Base-by-base conservation (phyloP, 371 early-diverging fungal genomes). In the Mucor saturninus region DNA sequence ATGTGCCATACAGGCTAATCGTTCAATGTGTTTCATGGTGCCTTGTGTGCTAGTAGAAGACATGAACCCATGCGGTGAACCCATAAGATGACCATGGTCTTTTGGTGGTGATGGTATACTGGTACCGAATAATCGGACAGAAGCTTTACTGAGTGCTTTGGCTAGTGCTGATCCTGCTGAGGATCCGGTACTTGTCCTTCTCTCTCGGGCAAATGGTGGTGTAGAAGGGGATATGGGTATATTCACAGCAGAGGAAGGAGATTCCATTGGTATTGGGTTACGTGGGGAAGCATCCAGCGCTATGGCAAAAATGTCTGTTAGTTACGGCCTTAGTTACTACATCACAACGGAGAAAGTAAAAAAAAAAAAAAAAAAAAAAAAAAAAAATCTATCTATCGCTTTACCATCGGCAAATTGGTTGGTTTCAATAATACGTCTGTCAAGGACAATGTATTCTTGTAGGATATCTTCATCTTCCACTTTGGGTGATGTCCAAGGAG, bases 371-470 rank as follows among this genome's bases (percentile, higher is more conserved):
- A 35, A 35, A 35, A 35, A 35, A 13, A 42, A 42, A 42, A 42
- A 42, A 42, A 42, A 42, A 42, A 42, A 2, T 0, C 11, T 42
- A n/a, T 42, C 4, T 13, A 11, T 14, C 8, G 35, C 30, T 68
- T 50, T 82, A 84, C 90, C 91, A 74, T 95, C 94, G 2, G 95
- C 95, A 61, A 93, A 82, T 69, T 83, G 91, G 67, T 96, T 94
- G 54, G 93, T 89, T 65, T 95, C 94, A 14, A 96, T 89, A 0
- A 88, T 85, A 4, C 88, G 76, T 65, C 90, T 87, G 62, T 95
- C 94, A 11, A 96, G 81, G 0, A 96, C 87, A 13, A 96, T 94
- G 69, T 94, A 96, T 59, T 95, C 94, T 54, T 85, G 83, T 46
- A 85, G 56, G 1, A 85, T 80, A 54, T 90, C 89, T 42, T 90